phyloP scores from a whole-genome alignment of 2,329 filamentous ascomycete genomes.

The Berkeleyomyces basicola region DNA sequence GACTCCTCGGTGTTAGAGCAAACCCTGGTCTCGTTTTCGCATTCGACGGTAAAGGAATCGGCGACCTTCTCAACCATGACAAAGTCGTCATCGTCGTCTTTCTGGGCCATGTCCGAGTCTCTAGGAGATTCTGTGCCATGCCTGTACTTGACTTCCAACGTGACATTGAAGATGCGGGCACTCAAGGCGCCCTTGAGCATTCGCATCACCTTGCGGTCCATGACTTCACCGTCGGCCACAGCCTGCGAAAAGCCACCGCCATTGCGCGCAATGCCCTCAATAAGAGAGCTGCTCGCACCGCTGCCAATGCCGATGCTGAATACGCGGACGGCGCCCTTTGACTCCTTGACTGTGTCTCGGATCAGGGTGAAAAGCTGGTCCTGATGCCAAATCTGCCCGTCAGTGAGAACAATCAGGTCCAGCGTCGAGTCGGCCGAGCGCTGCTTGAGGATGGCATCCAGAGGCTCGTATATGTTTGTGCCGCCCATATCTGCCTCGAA shows the following conservation, averaged over 20 bases:
- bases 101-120: neutral
- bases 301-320: constrained; percentile 40
- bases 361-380: constrained; percentile 29
- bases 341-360: constrained; percentile 24
- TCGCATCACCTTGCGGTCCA: constrained; percentile 51
- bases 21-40: constrained; percentile 8
- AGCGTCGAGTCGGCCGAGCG: constrained; percentile 31
- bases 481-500: constrained; percentile 35
- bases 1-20: constrained; percentile 12
- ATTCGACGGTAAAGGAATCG: constrained; percentile 29
- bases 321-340: constrained; percentile 29
- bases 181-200: constrained; percentile 58
- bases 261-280: constrained; percentile 36
- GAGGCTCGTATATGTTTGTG: constrained; percentile 33
- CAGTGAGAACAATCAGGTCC: constrained; percentile 39
- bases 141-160: constrained; percentile 44
- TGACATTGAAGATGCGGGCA: constrained; percentile 48
- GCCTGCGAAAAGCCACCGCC: constrained; percentile 45
- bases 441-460: constrained; percentile 27
- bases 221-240: constrained; percentile 44
- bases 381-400: constrained; percentile 37
- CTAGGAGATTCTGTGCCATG: constrained; percentile 5
- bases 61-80: constrained; percentile 43
- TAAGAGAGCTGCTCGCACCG: constrained; percentile 32
- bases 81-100: constrained; percentile 33